These are phyloP conservation scores for Arbutus unedo DNA, from an alignment of 148 eudicot genomes.

Conservation along the genomic window DNA sequence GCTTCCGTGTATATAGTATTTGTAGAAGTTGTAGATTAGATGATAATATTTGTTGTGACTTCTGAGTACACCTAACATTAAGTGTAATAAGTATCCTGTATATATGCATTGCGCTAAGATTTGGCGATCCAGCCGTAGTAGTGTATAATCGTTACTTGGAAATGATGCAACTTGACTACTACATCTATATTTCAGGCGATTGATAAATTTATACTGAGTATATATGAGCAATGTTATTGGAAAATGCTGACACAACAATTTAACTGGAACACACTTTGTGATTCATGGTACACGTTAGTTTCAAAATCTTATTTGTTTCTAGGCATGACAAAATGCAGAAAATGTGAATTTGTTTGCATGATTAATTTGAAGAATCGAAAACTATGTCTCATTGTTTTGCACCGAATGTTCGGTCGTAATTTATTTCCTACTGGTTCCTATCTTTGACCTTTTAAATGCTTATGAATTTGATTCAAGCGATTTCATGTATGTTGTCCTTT, in stretches of 20 bases:
- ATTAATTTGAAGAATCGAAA: background rate
- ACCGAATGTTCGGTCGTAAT: background rate
- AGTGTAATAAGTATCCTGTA: background rate
- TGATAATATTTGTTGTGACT: background rate
- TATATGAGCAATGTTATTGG: background rate
- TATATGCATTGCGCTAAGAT: too few species aligned
- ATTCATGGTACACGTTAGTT: too few species aligned
- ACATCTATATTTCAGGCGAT: too few species aligned
- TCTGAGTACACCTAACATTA: background rate
- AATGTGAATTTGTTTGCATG: background rate
- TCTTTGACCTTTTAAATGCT: background rate
- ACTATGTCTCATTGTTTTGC: background rate
- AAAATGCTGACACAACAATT: background rate
- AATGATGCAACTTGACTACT: too few species aligned
- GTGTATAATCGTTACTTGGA: too few species aligned
- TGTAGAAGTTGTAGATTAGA: background rate
- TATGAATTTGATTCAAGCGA: background rate
- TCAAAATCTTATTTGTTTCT: too few species aligned
- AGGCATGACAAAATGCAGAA: background rate
- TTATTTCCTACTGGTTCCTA: background rate
- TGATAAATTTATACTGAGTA: too few species aligned
- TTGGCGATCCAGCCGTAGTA: too few species aligned
- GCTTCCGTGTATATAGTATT: background rate
- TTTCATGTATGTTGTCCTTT: slow-evolving; percentile 18
- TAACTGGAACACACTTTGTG: too few species aligned